phyloP scores from a whole-genome alignment of 306 rosid species.

The Glycine latifolia region DNA sequence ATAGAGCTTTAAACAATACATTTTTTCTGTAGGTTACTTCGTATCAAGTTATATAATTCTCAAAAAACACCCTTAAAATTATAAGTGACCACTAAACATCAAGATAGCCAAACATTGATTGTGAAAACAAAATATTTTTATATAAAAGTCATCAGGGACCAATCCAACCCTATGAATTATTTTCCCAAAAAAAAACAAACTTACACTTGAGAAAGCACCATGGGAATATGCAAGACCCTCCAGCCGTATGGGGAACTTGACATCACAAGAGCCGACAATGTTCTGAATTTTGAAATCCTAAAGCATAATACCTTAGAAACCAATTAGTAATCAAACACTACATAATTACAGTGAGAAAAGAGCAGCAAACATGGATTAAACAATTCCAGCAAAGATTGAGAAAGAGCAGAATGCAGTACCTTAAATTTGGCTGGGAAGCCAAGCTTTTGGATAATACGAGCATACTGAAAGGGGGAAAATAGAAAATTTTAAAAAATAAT shows the following conservation, averaged over 20 bases:
- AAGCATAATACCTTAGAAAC: not conserved
- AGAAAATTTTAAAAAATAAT: slow-evolving; percentile 30
- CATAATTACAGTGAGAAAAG: not conserved
- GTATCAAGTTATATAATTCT: not conserved
- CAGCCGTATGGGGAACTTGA: slow-evolving; percentile 90
- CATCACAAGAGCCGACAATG: slow-evolving; percentile 93
- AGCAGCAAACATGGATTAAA: not conserved
- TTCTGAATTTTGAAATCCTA: slow-evolving; percentile 89
- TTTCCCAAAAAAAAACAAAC: slow-evolving; percentile 30
- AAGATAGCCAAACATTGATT: not conserved
- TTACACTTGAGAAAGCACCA: slow-evolving; percentile 90
- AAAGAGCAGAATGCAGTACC: slow-evolving; percentile 51
- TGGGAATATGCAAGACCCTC: slow-evolving; percentile 96
- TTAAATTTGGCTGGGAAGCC: slow-evolving; percentile 89
- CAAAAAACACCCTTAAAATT: not conserved
- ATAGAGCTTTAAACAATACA: not conserved
- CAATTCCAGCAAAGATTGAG: not conserved
- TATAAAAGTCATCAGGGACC: not conserved
- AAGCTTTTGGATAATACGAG: slow-evolving; percentile 91
- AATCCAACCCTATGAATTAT: not conserved
- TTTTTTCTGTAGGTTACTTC: too few species aligned
- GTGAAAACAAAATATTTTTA: not conserved
- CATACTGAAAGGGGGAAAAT: slow-evolving; percentile 65
- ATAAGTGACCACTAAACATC: not conserved
- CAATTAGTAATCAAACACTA: slow-evolving; percentile 7